Evolutionary conservation across 306 rosid genomes (phyloP), one percentile per base, ranked within the genome.

Genomic region (Medicago truncatula): DNA sequence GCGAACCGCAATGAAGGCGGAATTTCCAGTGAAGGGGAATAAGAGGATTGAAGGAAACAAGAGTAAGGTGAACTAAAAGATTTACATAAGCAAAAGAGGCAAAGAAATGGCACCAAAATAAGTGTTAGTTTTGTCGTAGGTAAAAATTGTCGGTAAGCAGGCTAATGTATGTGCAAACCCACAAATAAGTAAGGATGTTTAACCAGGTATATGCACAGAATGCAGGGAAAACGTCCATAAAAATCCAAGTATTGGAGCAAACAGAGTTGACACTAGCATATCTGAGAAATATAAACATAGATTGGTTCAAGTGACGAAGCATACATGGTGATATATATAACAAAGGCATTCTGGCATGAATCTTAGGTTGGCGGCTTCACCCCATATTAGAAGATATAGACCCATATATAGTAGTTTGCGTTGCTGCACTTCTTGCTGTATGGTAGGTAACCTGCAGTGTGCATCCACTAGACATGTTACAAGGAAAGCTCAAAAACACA

Each of bases 301-400:
- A 34, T 58, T 23, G 12, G 21, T 61, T 80, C 2, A 56, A 34
- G 64, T 41, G 57, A 54, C 39, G 67, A 50, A 62, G 53, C 91
- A 75, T 90, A 96, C 99, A 82, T 92, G 98, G 80, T 96, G 98
- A 87, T 96, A 96, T 53, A 96, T 92, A 77, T 96, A 96, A 84
- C 99, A 96, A 75, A 96, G 97, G 79, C 99, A 96, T 88, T 96
- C 98, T 21, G 99, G 99, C 99, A 96, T 96, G 91, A 96, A 96
- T 88, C 98, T 87, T 82, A 96, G 85, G 86, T 96, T 96, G 77
- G 99, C 99, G 1, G 99, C 99, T 88, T 96, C 99, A 54, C 99
- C 99, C 99, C 99, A 96, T 78, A 95, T 95, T 57, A 95, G 85
- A 85, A 95, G 99, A 89, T 95, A 95, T 20, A 95, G 89, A 52